Evolutionary conservation across 768 basidiomycete species (phyloP).

Genomic region (Asterophora lycoperdoides): DNA sequence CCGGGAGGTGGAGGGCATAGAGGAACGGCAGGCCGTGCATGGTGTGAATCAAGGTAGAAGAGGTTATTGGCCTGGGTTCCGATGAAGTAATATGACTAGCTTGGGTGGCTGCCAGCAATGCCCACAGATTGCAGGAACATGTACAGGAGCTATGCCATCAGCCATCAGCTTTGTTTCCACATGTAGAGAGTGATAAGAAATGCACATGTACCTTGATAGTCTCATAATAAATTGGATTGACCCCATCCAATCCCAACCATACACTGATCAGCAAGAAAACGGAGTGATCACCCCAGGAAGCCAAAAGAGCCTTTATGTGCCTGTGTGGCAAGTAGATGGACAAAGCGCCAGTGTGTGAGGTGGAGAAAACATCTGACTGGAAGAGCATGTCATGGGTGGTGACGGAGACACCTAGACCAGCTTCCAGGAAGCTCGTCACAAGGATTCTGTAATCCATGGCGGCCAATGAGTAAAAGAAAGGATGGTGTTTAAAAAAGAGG

Average conservation of each 20-base stretch:
- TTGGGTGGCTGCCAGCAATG: conserved; percentile 93
- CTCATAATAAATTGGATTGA: conserved; percentile 93
- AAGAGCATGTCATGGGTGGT: conserved; percentile 82
- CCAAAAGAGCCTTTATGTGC: conserved; percentile 16
- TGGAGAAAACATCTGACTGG: conserved; percentile 80
- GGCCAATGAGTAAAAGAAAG: background rate
- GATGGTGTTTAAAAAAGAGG: background rate
- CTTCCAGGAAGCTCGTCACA: conserved; percentile 73
- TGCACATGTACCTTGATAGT: conserved; percentile 43
- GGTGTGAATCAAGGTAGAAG: conserved; percentile 78
- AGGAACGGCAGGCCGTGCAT: conserved; percentile 73
- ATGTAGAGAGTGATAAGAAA: background rate
- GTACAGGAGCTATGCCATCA: conserved; percentile 62
- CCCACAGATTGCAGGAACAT: conserved; percentile 95
- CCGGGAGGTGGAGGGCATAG: conserved; percentile 43
- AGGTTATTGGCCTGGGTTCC: conserved; percentile 86
- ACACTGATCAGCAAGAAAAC: conserved; percentile 87
- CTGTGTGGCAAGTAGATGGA: conserved; percentile 25
- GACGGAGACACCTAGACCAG: conserved; percentile 75
- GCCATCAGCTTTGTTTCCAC: too few species aligned
- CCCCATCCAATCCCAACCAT: conserved; percentile 84
- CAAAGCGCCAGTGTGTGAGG: conserved; percentile 45
- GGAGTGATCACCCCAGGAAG: conserved; percentile 73
- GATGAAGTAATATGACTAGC: conserved; percentile 98
- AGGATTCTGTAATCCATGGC: conserved; percentile 49